phyloP scores from a whole-genome alignment of 2,329 filamentous ascomycete genomes.

The Colletotrichum orbiculare region DNA sequence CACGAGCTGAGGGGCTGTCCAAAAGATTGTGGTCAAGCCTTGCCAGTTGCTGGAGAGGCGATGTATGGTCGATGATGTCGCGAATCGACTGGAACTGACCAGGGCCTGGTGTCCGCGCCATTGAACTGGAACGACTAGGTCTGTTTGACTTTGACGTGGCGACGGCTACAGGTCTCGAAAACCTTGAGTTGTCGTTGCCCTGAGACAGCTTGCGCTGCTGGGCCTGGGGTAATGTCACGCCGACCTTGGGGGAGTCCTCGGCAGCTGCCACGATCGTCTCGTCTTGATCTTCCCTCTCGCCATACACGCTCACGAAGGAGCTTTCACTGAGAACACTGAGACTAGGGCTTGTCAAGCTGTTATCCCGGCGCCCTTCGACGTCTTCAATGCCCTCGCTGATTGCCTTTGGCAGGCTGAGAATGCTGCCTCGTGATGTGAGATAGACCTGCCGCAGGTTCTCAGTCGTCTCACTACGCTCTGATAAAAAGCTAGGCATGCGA shows the following conservation, averaged over 20 bases:
- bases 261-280: conserved; percentile 40
- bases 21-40: conserved; percentile 49
- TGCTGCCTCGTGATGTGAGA: conserved; percentile 60
- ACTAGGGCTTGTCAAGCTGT: conserved; percentile 65
- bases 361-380: conserved; percentile 44
- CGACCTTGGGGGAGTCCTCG: conserved; percentile 46
- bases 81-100: conserved; percentile 58
- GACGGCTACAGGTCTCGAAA: not conserved
- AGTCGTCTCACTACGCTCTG: conserved; percentile 67
- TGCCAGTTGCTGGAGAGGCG: conserved; percentile 64
- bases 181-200: conserved; percentile 1
- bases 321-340: conserved; percentile 75
- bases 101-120: conserved; percentile 43
- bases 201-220: conserved; percentile 10
- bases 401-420: conserved; percentile 61
- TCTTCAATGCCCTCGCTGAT: conserved; percentile 54
- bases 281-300: conserved; percentile 51
- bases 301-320: conserved; percentile 74
- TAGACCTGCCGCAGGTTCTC: conserved; percentile 72
- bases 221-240: conserved; percentile 40
- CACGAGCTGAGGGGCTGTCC: conserved; percentile 44
- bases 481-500: conserved; percentile 74
- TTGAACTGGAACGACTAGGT: conserved; percentile 44
- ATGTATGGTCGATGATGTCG: conserved; percentile 56
- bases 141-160: conserved; percentile 2